Base-by-base conservation (phyloP, 192 early-diverging fungal genomes). In the Coemansia sp. region DNA sequence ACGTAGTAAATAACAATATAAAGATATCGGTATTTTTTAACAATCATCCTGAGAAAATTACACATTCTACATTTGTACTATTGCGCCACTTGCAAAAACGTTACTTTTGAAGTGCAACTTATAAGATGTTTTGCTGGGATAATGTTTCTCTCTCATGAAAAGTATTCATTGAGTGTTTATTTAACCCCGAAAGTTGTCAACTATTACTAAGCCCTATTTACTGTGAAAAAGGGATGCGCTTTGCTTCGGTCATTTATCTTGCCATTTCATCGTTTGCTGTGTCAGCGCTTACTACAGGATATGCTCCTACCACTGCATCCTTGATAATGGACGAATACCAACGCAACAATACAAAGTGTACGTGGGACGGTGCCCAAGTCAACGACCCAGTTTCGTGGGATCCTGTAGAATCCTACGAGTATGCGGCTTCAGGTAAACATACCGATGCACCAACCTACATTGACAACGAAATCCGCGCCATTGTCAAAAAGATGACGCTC, bases 401-500 rank as follows among this genome's bases (percentile, higher is more conserved):
- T 0, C 69, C 72, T 2, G 48, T 59, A 6, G 29, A 64, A 13
- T 20, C 42, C 0, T 80, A 80, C 34, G 42, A 58, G 1, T 74
- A 59, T 53, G 49, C 6, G 3, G 43, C 40, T 10, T 20, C n/a
- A 18, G 40, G 45, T 40, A 34, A 45, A 6, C 20, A 18, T 20
- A 31, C 39, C n/a, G 28, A 33, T 4, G 34, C 31, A 0, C 74
- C 79, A 0, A 59, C 57, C 0, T 0, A 49, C 0, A 80, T 87
- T 39, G 89, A 90, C 48, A 30, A 25, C 0, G 89, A 87, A 48
- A 79, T 90, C 34, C 40, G 29, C 16, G 48, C 29, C 3, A 66
- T 89, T 49, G 74, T 85, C 8, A 21, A 58, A 16, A 59, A 49
- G 4, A 70, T 90, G 80, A 82, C 73, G 0, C 39, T 88, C 4